phyloP scores from a whole-genome alignment of 225 moss, liverwort and hornwort genomes.

The Antitrichia curtipendula region DNA sequence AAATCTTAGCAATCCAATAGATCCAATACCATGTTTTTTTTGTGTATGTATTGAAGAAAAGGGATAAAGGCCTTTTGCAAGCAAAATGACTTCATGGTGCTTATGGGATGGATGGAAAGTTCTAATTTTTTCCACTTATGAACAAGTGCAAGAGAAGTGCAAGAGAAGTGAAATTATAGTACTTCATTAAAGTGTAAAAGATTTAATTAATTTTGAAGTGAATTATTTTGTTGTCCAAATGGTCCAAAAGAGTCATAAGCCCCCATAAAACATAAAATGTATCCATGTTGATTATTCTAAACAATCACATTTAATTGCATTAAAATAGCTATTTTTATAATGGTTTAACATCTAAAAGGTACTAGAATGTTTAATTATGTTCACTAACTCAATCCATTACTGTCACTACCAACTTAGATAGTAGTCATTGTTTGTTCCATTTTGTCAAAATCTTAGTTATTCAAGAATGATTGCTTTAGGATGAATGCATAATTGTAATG shows the following conservation, averaged over 20 bases:
- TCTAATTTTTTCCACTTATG: not conserved
- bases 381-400: accelerated
- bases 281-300: not conserved
- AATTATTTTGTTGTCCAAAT: not conserved
- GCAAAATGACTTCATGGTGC: accelerated
- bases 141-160: accelerated
- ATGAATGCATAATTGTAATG: not conserved
- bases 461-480: too few species aligned
- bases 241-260: not conserved
- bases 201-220: too few species aligned
- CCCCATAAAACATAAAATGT: not conserved
- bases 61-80: too few species aligned
- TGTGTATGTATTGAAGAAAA: accelerated
- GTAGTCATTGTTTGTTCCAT: accelerated
- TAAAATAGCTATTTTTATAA: not conserved
- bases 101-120: not conserved
- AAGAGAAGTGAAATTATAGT: not conserved
- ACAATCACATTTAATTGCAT: not conserved
- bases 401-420: accelerated
- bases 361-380: not conserved
- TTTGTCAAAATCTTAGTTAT: not conserved
- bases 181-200: accelerated
- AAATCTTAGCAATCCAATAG: not conserved
- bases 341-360: not conserved
- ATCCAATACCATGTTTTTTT: accelerated